Evolutionary conservation across 148 eudicot species (phyloP), one percentile per base, ranked within the genome.

Genomic region (Polygonum aviculare): DNA sequence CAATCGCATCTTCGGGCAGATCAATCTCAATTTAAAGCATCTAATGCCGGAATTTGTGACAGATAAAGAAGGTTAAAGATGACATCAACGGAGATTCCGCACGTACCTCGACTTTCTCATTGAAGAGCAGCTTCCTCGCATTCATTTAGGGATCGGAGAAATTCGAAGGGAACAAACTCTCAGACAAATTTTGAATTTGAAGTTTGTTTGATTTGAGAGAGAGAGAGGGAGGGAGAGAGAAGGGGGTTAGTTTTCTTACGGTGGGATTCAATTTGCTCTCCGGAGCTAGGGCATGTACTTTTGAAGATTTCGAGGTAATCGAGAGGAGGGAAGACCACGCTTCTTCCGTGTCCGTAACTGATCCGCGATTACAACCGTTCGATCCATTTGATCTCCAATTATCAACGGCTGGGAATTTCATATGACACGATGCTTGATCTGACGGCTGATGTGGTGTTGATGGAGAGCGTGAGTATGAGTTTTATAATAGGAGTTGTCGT

Each of bases 31-130:
- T 12, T 47, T 15, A 75, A 59, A 51, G 47, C 44, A 31, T 67
- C 44, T 36, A 15, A 36, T 21, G 69, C 44, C 15, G 0, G 1
- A 16, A 67, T 14, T 35, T 38, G 7, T 21, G 26, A 57, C 19
- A 14, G 16, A 4, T 15, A 36, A 12, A 65, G 21, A 67, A 67
- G 45, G 72, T 35, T 14, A 36, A 15, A 18, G 10, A 14, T 67
- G 41, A 6, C 21, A 67, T n/a, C 44, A 38, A 67, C 19, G 45
- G 63, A 57, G 63, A 57, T 21, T 7, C 3, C 15, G 52, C 10
- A 51, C 76, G 41, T 48, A 74, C 76, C 76, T 74, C 76, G 35
- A 74, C 76, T 51, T 74, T 74, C 62, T 74, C 62, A 51, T 51
- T 49, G 57, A 74, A 35, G 22, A 74, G 76, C n/a, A 54, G 31